Evolutionary conservation across 768 basidiomycete genomes (phyloP).

Genomic region (Albatrellus ellisii): DNA sequence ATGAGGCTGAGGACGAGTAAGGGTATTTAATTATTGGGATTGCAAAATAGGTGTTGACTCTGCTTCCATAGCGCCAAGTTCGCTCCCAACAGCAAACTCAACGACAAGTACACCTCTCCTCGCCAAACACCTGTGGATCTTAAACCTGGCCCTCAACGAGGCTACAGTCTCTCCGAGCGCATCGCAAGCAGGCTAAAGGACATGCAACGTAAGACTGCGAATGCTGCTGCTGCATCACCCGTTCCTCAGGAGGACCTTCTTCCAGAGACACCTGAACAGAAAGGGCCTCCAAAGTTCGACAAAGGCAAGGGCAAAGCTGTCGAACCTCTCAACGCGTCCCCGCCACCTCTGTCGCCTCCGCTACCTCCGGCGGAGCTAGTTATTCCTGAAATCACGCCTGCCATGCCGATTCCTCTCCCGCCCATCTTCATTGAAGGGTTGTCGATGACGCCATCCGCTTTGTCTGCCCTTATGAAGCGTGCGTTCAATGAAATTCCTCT

Average conservation of each 20-base stretch:
- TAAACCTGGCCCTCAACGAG: constrained; percentile 42
- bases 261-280: constrained; percentile 19
- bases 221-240: constrained; percentile 4
- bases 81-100: constrained; percentile 49
- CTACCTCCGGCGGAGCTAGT: constrained; percentile 30
- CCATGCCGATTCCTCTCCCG: constrained; percentile 28
- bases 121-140: constrained; percentile 48
- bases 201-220: constrained; percentile 44
- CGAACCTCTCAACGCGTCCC: constrained; percentile 35
- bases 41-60: constrained; percentile 1
- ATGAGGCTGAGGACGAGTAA: constrained; percentile 91
- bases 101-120: constrained; percentile 74
- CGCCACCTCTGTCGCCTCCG: constrained; percentile 51
- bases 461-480: constrained; percentile 58
- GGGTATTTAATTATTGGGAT: constrained; percentile 20
- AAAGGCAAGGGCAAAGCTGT: constrained; percentile 70
- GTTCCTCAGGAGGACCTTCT: constrained; percentile 18
- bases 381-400: constrained; percentile 24
- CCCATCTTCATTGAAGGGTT: constrained; percentile 70
- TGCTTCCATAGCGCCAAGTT: constrained; percentile 58
- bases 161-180: constrained; percentile 76
- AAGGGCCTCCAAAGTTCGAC: constrained; percentile 46
- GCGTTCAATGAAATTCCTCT: constrained; percentile 65
- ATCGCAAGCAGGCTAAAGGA: constrained; percentile 75
- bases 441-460: constrained; percentile 43